Evolutionary conservation across 805 yeast species (phyloP).

Genomic region (Hanseniaspora vineae): DNA sequence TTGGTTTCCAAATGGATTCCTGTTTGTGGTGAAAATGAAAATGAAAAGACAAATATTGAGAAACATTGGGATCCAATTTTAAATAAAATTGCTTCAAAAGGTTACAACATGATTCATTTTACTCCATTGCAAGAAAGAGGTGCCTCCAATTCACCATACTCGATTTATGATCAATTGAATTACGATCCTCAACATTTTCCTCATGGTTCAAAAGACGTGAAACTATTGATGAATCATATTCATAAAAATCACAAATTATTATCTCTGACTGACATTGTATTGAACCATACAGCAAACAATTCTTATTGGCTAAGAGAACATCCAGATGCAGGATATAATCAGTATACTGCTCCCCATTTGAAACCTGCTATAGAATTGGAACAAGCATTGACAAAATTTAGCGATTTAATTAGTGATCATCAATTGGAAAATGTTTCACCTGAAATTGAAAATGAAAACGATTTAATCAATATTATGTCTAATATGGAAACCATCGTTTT

Average conservation of each 20-base stretch:
- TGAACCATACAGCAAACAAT: conserved; percentile 90
- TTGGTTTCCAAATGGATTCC: conserved; percentile 80
- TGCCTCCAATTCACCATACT: conserved; percentile 82
- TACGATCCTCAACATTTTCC: conserved; percentile 60
- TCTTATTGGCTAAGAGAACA: conserved; percentile 74
- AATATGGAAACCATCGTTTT: conserved; percentile 55
- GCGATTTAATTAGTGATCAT: conserved; percentile 33
- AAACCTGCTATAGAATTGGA: conserved; percentile 78
- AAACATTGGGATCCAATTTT: conserved; percentile 59
- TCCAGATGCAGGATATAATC: conserved; percentile 85
- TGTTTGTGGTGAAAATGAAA: conserved; percentile 33
- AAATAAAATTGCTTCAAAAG: conserved; percentile 48
- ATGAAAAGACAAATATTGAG: conserved; percentile 8
- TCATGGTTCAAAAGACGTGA: conserved; percentile 40
- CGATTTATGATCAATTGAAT: conserved; percentile 71
- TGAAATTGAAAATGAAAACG: conserved; percentile 34
- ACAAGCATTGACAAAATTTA: conserved; percentile 48
- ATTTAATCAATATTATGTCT: conserved; percentile 47
- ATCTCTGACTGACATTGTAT: conserved; percentile 81
- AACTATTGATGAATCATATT: conserved; percentile 33
- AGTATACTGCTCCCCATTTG: conserved; percentile 81
- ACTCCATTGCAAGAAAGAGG: conserved; percentile 91
- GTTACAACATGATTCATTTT: conserved; percentile 92
- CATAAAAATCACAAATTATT: conserved; percentile 48
- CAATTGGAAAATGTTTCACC: conserved; percentile 48